phyloP scores from a whole-genome alignment of 306 rosid genomes.

The Vicia villosa region DNA sequence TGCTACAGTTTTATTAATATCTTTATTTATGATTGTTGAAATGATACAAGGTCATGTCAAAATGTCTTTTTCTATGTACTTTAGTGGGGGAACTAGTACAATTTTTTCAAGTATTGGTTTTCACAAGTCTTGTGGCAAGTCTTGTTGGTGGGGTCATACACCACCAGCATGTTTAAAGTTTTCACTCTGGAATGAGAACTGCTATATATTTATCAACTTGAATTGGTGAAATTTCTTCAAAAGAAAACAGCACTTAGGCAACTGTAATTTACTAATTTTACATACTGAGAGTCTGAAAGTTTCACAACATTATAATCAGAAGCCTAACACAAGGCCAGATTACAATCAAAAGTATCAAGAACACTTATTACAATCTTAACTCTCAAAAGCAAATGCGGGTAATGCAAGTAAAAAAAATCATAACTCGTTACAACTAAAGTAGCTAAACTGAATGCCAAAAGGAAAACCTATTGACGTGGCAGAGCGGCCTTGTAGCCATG shows the following conservation, averaged over 20 bases:
- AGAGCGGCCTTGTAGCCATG: constrained; percentile 58
- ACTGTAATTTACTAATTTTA: constrained; percentile 2
- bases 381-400: constrained; percentile 8
- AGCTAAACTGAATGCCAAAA: constrained; percentile 16
- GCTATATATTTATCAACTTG: too few relatives aligned
- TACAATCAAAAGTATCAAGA: constrained; percentile 3
- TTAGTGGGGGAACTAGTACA: constrained; percentile 11
- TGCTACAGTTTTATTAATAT: constrained; percentile 12
- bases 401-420: constrained; percentile 8
- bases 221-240: too few relatives aligned
- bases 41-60: constrained; percentile 7
- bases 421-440: constrained; percentile 5
- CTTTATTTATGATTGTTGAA: constrained; percentile 11
- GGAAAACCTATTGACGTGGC: constrained; percentile 36
- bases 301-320: constrained; percentile 1
- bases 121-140: too few relatives aligned
- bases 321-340: not conserved
- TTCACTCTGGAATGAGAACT: not conserved
- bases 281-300: not conserved
- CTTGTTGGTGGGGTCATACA: too few relatives aligned
- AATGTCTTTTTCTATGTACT: constrained; percentile 6
- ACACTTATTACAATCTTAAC: not conserved
- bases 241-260: too few relatives aligned
- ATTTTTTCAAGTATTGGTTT: not conserved
- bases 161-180: not conserved